phyloP scores from a whole-genome alignment of 176 grass and related monocot species.

The barley (Hordeum vulgare) region MorexV3_pseudomolecules_assembly NC_058520.1:357723134-357723633 shows the following conservation, averaged over 20 bases:
- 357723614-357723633: conserved; percentile 12
- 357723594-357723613: background rate
- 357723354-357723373: conserved; percentile 9
- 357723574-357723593: background rate
- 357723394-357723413: conserved; percentile 31
- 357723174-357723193: conserved; percentile 42
- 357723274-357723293: conserved; percentile 39
- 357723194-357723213: conserved; percentile 54
- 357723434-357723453: conserved; percentile 14
- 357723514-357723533: conserved; percentile 25
- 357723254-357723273: conserved; percentile 49
- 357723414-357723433: conserved; percentile 33
- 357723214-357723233: conserved; percentile 53
- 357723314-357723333: conserved; percentile 48
- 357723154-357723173: conserved; percentile 24
- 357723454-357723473: conserved; percentile 39
- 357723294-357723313: conserved; percentile 47
- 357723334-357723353: conserved; percentile 54
- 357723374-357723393: conserved; percentile 11
- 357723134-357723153: conserved; percentile 49
- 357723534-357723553: background rate
- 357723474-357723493: conserved; percentile 2
- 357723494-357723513: conserved; percentile 26
- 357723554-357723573: background rate
- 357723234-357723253: conserved; percentile 46